phyloP scores from a whole-genome alignment of 371 early-diverging fungal genomes.

The Rhizopus delemar region DNA sequence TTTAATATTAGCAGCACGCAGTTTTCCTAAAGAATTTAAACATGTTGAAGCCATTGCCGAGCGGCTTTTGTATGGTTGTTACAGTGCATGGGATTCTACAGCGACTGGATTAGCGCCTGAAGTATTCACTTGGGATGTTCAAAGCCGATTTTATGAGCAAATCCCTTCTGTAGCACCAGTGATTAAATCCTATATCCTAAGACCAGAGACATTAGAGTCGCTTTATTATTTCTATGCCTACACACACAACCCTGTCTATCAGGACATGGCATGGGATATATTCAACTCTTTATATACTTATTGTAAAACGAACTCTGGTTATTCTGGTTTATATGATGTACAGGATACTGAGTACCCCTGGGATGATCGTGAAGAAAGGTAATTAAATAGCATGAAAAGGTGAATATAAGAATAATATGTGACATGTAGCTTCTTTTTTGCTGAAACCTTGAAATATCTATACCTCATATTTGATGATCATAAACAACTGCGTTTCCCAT shows the following conservation, averaged over 20 bases:
- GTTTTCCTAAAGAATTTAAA: constrained; percentile 26
- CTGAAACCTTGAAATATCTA: constrained; percentile 94
- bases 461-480: constrained; percentile 83
- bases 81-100: constrained; percentile 42
- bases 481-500: constrained; percentile 36
- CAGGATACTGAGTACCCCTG: constrained; percentile 27
- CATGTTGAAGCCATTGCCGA: constrained; percentile 29
- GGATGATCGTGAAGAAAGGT: constrained; percentile 57
- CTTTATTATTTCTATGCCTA: constrained; percentile 71
- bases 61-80: constrained; percentile 43
- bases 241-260: constrained; percentile 68
- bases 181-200: constrained; percentile 35
- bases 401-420: neutral
- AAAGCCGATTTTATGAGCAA: neutral
- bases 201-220: constrained; percentile 75
- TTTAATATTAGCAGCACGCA: constrained; percentile 35
- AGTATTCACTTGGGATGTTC: constrained; percentile 34
- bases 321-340: constrained; percentile 38
- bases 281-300: constrained; percentile 54
- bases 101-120: constrained; percentile 48
- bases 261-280: constrained; percentile 74
- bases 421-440: constrained; percentile 73
- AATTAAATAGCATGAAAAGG: constrained; percentile 1
- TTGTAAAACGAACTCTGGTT: constrained; percentile 45
- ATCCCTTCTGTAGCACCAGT: constrained; percentile 27